Percentiles rank a stretch among this genome's conserved stretches.
Conservation (phyloP, 768 basidiomycete species). For the Termitomyces sp. region DNA sequence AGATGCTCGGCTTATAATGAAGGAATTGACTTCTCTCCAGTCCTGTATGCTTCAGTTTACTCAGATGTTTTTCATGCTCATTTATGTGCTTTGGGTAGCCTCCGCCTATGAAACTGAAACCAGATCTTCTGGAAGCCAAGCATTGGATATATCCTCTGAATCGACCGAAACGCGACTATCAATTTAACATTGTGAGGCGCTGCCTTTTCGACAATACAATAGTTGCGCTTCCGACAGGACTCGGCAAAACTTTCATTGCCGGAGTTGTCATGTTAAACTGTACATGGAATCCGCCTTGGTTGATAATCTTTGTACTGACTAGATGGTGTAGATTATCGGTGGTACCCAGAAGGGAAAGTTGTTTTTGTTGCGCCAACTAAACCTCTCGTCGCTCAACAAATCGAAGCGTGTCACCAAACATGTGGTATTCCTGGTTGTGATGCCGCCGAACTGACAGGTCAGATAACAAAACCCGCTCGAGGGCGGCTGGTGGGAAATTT, state of each 20-base stretch:
- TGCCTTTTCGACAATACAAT: constrained; percentile 91
- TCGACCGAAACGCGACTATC: constrained; percentile 84
- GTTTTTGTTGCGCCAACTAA: constrained; percentile 96
- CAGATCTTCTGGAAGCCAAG: constrained; percentile 72
- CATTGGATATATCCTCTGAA: constrained; percentile 95
- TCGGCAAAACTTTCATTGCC: constrained; percentile 98
- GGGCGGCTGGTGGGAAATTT: constrained; percentile 47
- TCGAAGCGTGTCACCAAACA: constrained; percentile 86
- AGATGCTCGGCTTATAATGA: background rate
- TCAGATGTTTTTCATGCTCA: background rate
- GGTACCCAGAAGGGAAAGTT: constrained; percentile 90
- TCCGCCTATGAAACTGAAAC: constrained; percentile 68
- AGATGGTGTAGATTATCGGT: constrained; percentile 62
- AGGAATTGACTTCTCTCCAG: constrained; percentile 11
- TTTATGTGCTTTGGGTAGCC: constrained; percentile 33
- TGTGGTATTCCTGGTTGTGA: constrained; percentile 91
- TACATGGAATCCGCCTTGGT: constrained; percentile 19
- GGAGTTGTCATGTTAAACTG: constrained; percentile 96
- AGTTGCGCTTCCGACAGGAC: constrained; percentile 90
- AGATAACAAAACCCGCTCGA: constrained; percentile 48
- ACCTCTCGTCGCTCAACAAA: constrained; percentile 92
- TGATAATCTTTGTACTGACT: constrained; percentile 1
- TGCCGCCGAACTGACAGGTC: constrained; percentile 83
- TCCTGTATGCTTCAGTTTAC: constrained; percentile 21
- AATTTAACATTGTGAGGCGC: constrained; percentile 84